phyloP scores from a whole-genome alignment of 140 eudicot species.

The Oenanthe javanica region DNA sequence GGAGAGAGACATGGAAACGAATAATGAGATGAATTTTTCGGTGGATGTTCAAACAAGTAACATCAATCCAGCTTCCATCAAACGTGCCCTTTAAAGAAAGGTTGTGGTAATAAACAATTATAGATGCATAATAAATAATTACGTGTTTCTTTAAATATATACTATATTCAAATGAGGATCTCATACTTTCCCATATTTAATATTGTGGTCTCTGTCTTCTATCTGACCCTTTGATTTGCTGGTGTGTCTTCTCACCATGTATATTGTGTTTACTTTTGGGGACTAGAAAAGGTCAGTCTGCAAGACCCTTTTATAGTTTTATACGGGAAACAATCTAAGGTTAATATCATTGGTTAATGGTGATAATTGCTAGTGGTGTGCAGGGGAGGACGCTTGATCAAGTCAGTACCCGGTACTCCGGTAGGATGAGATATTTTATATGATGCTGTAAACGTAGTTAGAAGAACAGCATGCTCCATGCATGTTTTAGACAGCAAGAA shows the following conservation, averaged over 20 bases:
- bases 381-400: background rate
- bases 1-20: background rate
- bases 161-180: too few relatives aligned
- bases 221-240: background rate
- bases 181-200: background rate
- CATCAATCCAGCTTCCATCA: background rate
- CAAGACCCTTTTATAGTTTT: too few relatives aligned
- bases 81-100: constrained; percentile 12
- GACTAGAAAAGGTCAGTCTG: background rate
- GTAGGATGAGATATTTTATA: too few relatives aligned
- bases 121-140: background rate
- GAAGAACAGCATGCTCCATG: too few relatives aligned
- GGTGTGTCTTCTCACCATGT: background rate
- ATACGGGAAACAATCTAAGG: background rate
- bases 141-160: background rate
- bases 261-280: too few relatives aligned
- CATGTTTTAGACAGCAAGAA: too few relatives aligned
- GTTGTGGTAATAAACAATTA: background rate
- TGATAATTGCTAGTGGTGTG: background rate
- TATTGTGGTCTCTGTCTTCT: background rate
- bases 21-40: background rate
- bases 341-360: too few relatives aligned
- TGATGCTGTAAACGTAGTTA: background rate
- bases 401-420: background rate
- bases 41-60: background rate